Conservation (phyloP, 768 basidiomycete genomes). For the Dictyophora rubrovolvata region DNA sequence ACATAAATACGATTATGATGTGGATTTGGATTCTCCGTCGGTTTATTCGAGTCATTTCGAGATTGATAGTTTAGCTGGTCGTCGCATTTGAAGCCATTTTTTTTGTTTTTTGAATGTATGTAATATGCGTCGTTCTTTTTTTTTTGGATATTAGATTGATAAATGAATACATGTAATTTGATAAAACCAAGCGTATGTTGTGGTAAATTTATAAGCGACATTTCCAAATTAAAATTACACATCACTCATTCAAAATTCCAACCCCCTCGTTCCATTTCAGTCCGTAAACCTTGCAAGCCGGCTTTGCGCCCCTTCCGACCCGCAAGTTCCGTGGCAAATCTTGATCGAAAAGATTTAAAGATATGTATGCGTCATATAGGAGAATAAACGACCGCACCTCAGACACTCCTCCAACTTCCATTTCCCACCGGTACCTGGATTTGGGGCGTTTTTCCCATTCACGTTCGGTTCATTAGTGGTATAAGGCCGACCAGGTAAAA, state of each 20-base stretch:
- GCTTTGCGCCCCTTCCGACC: slow-evolving; percentile 59
- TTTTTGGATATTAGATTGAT: too few species aligned
- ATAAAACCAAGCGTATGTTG: background rate
- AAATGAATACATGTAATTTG: background rate
- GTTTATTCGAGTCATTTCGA: background rate
- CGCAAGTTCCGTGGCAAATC: slow-evolving; percentile 78
- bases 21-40: background rate
- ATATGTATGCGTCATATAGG: background rate
- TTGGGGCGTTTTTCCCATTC: slow-evolving; percentile 13
- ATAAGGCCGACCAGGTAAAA: slow-evolving; percentile 71
- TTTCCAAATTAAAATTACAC: background rate
- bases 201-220: background rate
- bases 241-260: slow-evolving; percentile 48
- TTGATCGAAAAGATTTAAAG: slow-evolving; percentile 19
- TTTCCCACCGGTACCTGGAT: slow-evolving; percentile 26
- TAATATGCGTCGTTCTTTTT: too few species aligned
- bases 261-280: slow-evolving; percentile 64
- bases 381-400: slow-evolving; percentile 32
- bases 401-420: slow-evolving; percentile 82
- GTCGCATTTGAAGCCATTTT: background rate
- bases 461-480: slow-evolving; percentile 35
- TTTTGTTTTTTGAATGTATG: too few species aligned
- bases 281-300: slow-evolving; percentile 58
- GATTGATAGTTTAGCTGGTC: background rate
- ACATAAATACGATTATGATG: too few species aligned